Evolutionary conservation across 192 early-diverging fungal genomes (phyloP).

Genomic region (Gigaspora rosea): DNA sequence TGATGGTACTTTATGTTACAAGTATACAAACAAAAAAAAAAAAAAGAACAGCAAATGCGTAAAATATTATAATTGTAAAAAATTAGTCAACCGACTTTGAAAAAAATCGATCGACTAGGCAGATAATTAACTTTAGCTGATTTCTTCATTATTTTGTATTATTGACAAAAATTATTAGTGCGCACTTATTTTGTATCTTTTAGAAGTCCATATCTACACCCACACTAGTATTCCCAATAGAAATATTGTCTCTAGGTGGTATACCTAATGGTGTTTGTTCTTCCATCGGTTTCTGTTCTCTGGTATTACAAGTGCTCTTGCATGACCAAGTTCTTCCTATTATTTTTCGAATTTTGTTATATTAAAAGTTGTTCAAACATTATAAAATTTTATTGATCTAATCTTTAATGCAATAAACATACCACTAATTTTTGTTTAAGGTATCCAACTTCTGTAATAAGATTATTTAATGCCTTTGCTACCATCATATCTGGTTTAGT

Average conservation of each 20-base stretch:
- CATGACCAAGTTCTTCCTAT: slow-evolving; percentile 29
- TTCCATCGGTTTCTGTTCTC: slow-evolving; percentile 14
- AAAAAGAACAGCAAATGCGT: too few species aligned
- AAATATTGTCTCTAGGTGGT: not conserved
- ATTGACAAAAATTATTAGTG: too few species aligned
- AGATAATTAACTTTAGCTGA: too few species aligned
- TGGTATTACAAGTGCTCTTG: slow-evolving; percentile 12
- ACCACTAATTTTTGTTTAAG: slow-evolving; percentile 86
- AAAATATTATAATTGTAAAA: too few species aligned
- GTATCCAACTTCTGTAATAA: slow-evolving; percentile 74
- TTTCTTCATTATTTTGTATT: too few species aligned
- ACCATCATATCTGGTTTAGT: slow-evolving; percentile 85
- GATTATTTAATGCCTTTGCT: slow-evolving; percentile 71
- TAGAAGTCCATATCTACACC: slow-evolving; percentile 26
- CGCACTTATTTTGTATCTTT: not conserved
- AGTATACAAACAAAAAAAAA: too few species aligned
- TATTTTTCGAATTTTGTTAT: not conserved
- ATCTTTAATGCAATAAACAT: not conserved
- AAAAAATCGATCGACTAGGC: too few species aligned
- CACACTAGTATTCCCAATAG: not conserved
- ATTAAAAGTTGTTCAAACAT: not conserved
- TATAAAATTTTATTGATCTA: not conserved
- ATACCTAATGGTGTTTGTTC: not conserved
- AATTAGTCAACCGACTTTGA: too few species aligned
- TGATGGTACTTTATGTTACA: too few species aligned